Base-by-base conservation (phyloP, 2,329 filamentous ascomycete genomes). In the Akanthomyces lecanii region DNA sequence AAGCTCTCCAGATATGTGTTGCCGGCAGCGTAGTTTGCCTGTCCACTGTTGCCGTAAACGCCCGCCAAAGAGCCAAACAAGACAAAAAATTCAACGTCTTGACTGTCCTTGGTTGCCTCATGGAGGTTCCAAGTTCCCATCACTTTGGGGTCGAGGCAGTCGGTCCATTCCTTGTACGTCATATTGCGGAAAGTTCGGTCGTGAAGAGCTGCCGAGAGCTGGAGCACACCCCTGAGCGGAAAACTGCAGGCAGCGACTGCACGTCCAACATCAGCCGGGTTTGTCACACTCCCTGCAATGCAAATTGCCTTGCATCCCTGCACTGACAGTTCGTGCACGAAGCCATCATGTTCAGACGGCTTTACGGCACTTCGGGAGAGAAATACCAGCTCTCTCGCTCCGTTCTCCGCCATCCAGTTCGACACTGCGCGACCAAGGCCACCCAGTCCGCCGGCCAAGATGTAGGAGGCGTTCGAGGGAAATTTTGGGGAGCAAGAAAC, bases 1-100 rank as follows among this genome's bases (percentile, higher is more conserved):
- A 80, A 72, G 2, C 71, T 68, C 36, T 79, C 74, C 55, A 77
- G 68, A 66, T 74, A 81, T 5, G 71, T 69, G 65, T 79, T 80
- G n/a, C 71, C 77, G 1, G 76, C 73, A 11, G 71, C 68, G 64
- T 81, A 81, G 63, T 77, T 78, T 57, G 72, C 69, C 65, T 79
- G 77, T 1, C 69, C 71, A 1, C 67, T 63, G n/a, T 71, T 68
- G 7, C 74, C 77, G 8, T 74, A 62, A 5, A 74, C 65, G n/a
- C 70, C 71, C 0, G 69, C 69, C 3, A 74, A 66, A 5, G 77
- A 79, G 3, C 68, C 70, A 57, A 70, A 67, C 18, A 74, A 54
- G 38, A 73, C 62, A 16, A 44, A 44, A 16, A 44, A 44, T 4
- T 44, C 42, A 16, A 44, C 16, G 10, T 38, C 33, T 4, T 12